A percentile compares a stretch with the other conserved stretches of the same genome.
Evolutionary conservation across 495 filamentous ascomycete species (phyloP).

Genomic region (Trypethelium eluteriae): DNA sequence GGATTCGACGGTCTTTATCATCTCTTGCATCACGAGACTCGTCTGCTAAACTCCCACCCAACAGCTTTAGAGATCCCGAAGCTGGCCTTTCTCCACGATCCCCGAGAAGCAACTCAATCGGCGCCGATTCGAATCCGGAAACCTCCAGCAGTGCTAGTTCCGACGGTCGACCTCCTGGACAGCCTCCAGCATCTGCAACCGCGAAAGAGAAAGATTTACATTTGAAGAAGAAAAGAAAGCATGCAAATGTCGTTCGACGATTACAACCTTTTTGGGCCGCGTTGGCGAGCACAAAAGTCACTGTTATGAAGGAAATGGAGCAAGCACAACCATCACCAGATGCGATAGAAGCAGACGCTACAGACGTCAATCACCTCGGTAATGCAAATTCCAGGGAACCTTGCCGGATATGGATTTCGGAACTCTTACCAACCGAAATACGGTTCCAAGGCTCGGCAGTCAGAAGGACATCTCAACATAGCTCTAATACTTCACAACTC

Average conservation of each 20-base stretch:
- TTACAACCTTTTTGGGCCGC: conserved; percentile 92
- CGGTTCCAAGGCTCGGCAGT: conserved; percentile 47
- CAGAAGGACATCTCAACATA: not conserved
- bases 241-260: conserved; percentile 79
- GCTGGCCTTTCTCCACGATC: conserved; percentile 20
- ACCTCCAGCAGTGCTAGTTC: conserved; percentile 43
- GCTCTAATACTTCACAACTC: conserved; percentile 8
- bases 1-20: conserved; percentile 31
- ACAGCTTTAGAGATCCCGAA: conserved; percentile 32
- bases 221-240: conserved; percentile 78
- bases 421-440: conserved; percentile 72
- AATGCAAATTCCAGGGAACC: conserved; percentile 69
- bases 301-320: conserved; percentile 86
- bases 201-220: conserved; percentile 49
- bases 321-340: conserved; percentile 70
- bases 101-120: conserved; percentile 22
- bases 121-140: conserved; percentile 36
- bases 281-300: conserved; percentile 87
- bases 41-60: conserved; percentile 25
- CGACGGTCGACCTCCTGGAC: conserved; percentile 46
- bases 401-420: conserved; percentile 78
- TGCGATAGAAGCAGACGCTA: conserved; percentile 63
- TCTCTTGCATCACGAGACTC: conserved; percentile 16
- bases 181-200: conserved; percentile 43
- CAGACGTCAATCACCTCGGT: conserved; percentile 70